Percentiles rank a stretch among this genome's conserved stretches.
These are phyloP conservation scores for Pistacia vera DNA, from an alignment of 345 rosid species.

Conservation along the genomic window DNA sequence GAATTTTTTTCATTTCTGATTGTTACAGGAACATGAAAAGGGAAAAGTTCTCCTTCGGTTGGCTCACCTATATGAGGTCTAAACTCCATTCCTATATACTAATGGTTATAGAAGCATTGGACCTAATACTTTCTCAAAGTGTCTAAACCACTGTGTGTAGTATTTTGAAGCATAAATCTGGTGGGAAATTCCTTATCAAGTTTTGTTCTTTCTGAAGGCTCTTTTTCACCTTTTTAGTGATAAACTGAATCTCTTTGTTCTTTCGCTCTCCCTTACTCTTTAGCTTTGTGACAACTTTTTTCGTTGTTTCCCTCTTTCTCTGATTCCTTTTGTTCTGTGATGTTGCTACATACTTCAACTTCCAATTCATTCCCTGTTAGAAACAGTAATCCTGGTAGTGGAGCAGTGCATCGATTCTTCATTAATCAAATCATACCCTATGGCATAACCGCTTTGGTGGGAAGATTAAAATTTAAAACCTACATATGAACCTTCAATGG, in stretches of 20 bases:
- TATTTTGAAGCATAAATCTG: background rate
- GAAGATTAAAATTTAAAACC: background rate
- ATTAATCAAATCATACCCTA: background rate
- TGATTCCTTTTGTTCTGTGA: background rate
- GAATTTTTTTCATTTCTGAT: conserved; percentile 12
- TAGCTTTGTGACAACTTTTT: too few relatives aligned
- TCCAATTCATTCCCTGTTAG: background rate
- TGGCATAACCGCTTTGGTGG: background rate
- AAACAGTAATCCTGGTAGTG: background rate
- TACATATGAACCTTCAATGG: background rate
- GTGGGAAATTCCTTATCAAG: background rate
- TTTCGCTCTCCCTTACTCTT: background rate
- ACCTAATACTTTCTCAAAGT: background rate
- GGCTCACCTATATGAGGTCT: conserved; percentile 92
- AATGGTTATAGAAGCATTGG: background rate
- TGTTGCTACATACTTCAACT: background rate
- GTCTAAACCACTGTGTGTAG: background rate
- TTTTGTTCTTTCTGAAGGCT: background rate
- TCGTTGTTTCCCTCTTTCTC: background rate
- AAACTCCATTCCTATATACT: conserved; percentile 15
- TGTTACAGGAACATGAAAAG: conserved; percentile 71
- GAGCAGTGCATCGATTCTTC: background rate
- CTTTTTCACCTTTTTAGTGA: background rate
- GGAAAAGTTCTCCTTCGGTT: conserved; percentile 79
- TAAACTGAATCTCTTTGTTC: background rate